Percentiles rank a stretch among this genome's conserved stretches.
phyloP scores from a whole-genome alignment of 805 yeast species.

The Candida xyloterini region DNA sequence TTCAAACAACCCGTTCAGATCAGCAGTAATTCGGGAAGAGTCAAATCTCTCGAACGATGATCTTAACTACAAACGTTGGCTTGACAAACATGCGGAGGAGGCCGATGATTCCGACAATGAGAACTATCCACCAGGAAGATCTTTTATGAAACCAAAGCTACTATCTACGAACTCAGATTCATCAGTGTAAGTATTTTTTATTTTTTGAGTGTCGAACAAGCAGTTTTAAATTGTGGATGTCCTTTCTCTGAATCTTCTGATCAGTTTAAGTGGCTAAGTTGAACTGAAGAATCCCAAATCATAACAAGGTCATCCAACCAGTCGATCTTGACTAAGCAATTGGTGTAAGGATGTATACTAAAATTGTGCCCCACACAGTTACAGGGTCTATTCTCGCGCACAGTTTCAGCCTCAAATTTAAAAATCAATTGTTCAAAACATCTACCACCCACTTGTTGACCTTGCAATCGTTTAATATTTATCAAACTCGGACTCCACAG shows the following conservation, averaged over 20 bases:
- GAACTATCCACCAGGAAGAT: conserved; percentile 10
- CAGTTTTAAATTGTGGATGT: no score
- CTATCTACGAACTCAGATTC: conserved; percentile 21
- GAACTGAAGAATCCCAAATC: no score
- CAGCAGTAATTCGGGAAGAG: conserved; percentile 37
- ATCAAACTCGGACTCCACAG: neutral
- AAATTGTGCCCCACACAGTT: conserved; percentile 6
- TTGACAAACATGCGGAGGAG: conserved; percentile 33
- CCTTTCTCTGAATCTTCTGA: no score
- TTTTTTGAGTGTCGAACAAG: neutral
- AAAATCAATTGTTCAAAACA: neutral
- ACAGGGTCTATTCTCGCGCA: neutral
- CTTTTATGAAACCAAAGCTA: conserved; percentile 15
- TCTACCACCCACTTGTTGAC: no score
- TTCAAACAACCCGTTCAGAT: conserved; percentile 72
- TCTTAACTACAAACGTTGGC: conserved; percentile 56
- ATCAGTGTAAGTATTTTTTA: conserved; percentile 22
- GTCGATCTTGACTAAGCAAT: neutral
- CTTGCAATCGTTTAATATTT: neutral
- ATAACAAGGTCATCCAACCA: neutral
- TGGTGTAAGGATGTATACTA: conserved; percentile 3
- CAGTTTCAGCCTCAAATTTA: conserved; percentile 2
- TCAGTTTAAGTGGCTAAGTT: no score
- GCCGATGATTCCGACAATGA: conserved; percentile 33
- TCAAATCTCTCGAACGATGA: conserved; percentile 23